Percentiles rank a stretch among this genome's conserved stretches.
These are phyloP conservation scores for Chaetomium fimeti DNA, from an alignment of 495 filamentous ascomycete genomes.

Conservation along the genomic window DNA sequence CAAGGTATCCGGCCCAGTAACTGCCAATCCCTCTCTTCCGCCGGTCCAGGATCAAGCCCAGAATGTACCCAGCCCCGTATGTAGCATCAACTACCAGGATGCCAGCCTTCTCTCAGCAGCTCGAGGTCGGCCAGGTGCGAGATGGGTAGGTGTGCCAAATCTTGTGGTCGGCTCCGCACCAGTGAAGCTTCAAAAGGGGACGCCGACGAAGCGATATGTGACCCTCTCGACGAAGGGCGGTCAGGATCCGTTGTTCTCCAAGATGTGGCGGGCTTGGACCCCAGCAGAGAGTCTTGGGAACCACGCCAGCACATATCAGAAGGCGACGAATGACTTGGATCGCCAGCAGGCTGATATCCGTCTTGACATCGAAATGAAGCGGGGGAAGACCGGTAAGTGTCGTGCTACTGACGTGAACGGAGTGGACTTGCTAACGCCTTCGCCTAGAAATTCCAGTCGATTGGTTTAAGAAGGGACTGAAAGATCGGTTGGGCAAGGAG, in stretches of 20 bases:
- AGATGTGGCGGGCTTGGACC: conserved; percentile 28
- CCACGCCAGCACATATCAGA: conserved; percentile 30
- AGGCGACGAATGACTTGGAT: conserved; percentile 26
- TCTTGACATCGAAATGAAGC: conserved; percentile 31
- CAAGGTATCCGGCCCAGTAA: conserved; percentile 20
- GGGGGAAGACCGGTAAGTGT: conserved; percentile 19
- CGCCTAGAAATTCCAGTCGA: conserved; percentile 29
- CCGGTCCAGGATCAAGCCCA: not conserved
- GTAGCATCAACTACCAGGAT: conserved; percentile 27
- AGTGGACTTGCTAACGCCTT: conserved; percentile 7
- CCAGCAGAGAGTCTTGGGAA: conserved; percentile 34
- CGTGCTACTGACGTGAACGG: no score
- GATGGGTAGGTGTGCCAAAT: conserved; percentile 29
- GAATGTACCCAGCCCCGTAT: not conserved
- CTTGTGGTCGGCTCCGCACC: conserved; percentile 29
- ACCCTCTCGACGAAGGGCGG: conserved; percentile 29
- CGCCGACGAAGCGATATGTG: conserved; percentile 37
- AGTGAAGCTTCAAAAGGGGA: conserved; percentile 30
- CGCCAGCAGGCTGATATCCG: conserved; percentile 30
- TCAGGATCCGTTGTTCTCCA: conserved; percentile 31
- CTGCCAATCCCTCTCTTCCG: not conserved
- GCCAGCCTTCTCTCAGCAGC: conserved; percentile 19
- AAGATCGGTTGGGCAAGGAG: conserved; percentile 17
- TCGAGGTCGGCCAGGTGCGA: conserved; percentile 5
- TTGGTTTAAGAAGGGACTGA: conserved; percentile 28